A percentile compares a stretch with the other conserved stretches of the same genome.
phyloP scores from a whole-genome alignment of 2,329 filamentous ascomycete species.

The Ceratocystis diversiconidia region DNA sequence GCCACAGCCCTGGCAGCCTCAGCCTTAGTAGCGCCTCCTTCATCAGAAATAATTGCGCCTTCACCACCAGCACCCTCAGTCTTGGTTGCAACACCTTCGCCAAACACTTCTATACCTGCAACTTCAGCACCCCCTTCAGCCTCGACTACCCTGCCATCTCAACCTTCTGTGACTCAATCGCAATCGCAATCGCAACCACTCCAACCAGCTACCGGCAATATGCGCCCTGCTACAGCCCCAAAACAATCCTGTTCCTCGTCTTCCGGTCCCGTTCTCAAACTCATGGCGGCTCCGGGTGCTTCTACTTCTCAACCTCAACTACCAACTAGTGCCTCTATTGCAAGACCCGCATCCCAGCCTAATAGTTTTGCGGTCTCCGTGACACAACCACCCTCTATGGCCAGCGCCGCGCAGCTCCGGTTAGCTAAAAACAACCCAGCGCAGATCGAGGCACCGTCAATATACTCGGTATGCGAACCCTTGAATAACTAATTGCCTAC shows the following conservation, averaged over 20 bases:
- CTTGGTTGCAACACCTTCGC: neutral
- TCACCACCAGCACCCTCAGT: neutral
- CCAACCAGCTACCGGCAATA: neutral
- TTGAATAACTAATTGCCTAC: no score
- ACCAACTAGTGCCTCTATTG: neutral
- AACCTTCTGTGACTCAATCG: neutral
- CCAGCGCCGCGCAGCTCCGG: slow-evolving; percentile 19
- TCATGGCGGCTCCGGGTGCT: neutral
- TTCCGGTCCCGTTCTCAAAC: neutral
- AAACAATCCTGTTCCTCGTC: neutral
- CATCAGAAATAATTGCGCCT: neutral
- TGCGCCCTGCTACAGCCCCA: neutral
- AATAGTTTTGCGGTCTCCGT: neutral
- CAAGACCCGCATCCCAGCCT: neutral
- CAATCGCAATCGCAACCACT: slow-evolving; percentile 3
- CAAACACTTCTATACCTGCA: neutral
- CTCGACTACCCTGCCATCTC: neutral
- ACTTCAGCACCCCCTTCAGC: neutral
- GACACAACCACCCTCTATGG: neutral
- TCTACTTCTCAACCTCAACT: neutral
- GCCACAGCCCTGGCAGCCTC: slow-evolving; percentile 5
- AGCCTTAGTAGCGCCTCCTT: neutral
- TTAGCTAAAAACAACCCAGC: slow-evolving; percentile 22
- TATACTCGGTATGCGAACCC: slow-evolving; percentile 42
- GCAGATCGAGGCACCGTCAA: slow-evolving; percentile 36